Evolutionary conservation across 2,329 filamentous ascomycete genomes (phyloP).

Genomic region (Penicillium freii): DNA sequence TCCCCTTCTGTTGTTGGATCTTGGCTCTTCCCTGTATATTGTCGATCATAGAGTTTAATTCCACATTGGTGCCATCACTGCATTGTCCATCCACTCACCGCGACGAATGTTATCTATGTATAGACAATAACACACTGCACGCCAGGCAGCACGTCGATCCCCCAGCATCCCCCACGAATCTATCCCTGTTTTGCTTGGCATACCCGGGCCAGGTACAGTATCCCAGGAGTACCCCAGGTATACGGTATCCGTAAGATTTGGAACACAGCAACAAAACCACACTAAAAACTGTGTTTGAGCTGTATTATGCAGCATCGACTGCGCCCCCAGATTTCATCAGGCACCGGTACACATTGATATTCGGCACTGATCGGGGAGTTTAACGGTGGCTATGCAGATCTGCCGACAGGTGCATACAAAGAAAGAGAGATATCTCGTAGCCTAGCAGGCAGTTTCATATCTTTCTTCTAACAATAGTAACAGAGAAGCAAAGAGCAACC

Average conservation of each 20-base stretch:
- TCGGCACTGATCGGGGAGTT: neutral
- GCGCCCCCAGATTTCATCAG: neutral
- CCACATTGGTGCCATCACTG: neutral
- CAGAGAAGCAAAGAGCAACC: neutral
- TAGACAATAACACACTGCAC: constrained; percentile 1
- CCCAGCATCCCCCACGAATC: constrained; percentile 5
- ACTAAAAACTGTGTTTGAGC: neutral
- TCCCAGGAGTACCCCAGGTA: neutral
- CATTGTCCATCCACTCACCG: neutral
- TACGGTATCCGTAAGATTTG: constrained; percentile 3
- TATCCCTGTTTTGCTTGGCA: constrained; percentile 9
- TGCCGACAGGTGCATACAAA: neutral
- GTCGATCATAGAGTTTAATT: constrained; percentile 6
- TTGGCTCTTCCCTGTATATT: constrained; percentile 1
- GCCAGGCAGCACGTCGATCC: constrained; percentile 4
- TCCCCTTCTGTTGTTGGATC: neutral
- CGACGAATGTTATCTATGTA: neutral
- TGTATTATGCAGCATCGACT: neutral
- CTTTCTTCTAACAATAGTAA: constrained; percentile 3
- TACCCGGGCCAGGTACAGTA: neutral
- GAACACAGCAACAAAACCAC: neutral
- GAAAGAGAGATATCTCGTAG: constrained; percentile 1
- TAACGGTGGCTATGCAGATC: constrained; percentile 11
- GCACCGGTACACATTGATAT: neutral
- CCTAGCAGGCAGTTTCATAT: constrained; percentile 8